Base-by-base conservation (phyloP, 2,329 filamentous ascomycete genomes). In the Colletotrichum sp. region DNA sequence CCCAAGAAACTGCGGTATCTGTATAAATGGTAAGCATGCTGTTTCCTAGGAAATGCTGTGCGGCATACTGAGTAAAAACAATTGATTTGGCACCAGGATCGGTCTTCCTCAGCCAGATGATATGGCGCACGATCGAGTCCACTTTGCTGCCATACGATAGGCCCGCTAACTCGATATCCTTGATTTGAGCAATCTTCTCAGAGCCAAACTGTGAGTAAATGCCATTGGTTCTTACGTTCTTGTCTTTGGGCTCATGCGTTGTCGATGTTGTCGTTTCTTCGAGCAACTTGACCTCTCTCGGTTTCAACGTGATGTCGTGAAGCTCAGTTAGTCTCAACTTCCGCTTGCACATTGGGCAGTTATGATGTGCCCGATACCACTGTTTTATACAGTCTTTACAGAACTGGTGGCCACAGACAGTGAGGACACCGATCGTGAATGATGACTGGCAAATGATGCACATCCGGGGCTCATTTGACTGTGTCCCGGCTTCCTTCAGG, bases 51-150 rank as follows among this genome's bases (percentile, higher is more conserved):
- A 12, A 18, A 30, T 32, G 16, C 5, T 12, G 15, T 21, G 52
- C 9, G 9, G 80, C 84, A 64, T 80, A 90, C 85, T 99, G 96
- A 2, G 95, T 98, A 84, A 98, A 99, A n/a, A 99, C 90, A 82
- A 99, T 94, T 0, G 95, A 95, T 82, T 99, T 99, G 12, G 95
- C 92, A 0, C 95, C 95, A 0, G 95, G 95, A 79, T 98, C 96
- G 64, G 95, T 92, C 79, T 94, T 89, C 4, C 96, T 92, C 24
- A 99, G 89, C 95, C 95, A 98, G 18, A 98, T 85, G 4, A 99
- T 85, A 83, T 99, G 97, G 4, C 95, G 91, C 32, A 94, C 90
- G 4, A 96, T 86, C 0, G 92, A 98, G 82, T 98, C 96, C 21
- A 99, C 93, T 84, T 99, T 99, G 1, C 95, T 98, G 3, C 95